Conservation (phyloP, 2,329 filamentous ascomycete species). For the Pestalotiopsis sp. region DNA sequence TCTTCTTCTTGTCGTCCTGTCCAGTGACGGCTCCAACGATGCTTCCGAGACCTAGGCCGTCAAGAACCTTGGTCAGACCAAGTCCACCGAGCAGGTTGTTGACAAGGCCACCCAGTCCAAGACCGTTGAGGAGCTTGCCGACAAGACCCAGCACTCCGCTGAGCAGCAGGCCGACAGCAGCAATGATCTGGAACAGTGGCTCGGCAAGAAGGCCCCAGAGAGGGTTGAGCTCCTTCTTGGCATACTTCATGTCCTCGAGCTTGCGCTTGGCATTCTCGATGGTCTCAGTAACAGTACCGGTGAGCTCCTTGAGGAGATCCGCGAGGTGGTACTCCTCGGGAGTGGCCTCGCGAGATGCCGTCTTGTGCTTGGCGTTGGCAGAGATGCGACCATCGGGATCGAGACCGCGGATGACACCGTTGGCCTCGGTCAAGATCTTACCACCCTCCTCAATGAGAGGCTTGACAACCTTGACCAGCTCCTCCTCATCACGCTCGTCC, state of each 20-base stretch:
- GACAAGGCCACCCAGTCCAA: conserved; percentile 81
- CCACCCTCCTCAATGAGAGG: conserved; percentile 87
- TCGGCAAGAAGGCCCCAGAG: conserved; percentile 83
- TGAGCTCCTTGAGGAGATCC: conserved; percentile 84
- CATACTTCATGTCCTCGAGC: conserved; percentile 88
- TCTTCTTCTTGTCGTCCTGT: conserved; percentile 41
- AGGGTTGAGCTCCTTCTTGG: conserved; percentile 92
- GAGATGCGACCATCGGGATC: conserved; percentile 88
- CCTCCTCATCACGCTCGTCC: conserved; percentile 88
- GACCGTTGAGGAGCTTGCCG: conserved; percentile 75
- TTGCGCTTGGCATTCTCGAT: conserved; percentile 89
- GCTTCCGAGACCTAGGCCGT: conserved; percentile 67
- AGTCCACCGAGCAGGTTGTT: conserved; percentile 78
- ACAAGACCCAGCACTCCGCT: conserved; percentile 84
- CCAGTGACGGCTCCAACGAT: conserved; percentile 46
- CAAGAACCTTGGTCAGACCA: conserved; percentile 75
- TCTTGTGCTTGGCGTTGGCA: conserved; percentile 80
- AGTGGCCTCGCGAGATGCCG: conserved; percentile 73
- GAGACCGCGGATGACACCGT: conserved; percentile 82
- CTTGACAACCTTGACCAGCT: conserved; percentile 82
- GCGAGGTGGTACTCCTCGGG: conserved; percentile 86
- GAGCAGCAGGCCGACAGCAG: conserved; percentile 82
- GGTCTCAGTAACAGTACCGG: conserved; percentile 76
- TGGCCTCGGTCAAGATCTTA: conserved; percentile 81
- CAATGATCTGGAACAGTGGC: conserved; percentile 90